Evolutionary conservation across 2,329 filamentous ascomycete genomes (phyloP), one percentile per base, ranked within the genome.

Genomic region (Aaosphaeria arxii): DNA sequence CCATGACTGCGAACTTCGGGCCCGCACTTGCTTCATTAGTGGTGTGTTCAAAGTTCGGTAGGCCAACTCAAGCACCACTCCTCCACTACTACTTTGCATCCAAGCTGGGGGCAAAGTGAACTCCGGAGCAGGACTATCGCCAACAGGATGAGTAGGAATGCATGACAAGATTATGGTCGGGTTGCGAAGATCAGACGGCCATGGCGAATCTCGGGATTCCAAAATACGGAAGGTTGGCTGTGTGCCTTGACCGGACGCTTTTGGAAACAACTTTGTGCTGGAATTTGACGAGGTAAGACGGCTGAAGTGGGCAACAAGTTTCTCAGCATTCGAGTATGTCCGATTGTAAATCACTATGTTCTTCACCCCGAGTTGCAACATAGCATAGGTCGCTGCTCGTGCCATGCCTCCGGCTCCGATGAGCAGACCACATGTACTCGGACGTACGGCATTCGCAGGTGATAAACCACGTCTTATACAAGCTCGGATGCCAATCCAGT

Each of bases 131-230:
- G 84, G 82, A 4, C 75, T 76, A 45, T 83, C 79, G 7, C 82
- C 81, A 11, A 87, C 80, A 3, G 80, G 78, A 53, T 89, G 83
- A 0, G 86, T 86, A 0, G 88, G 87, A 11, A 92, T 88, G 56
- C 87, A 89, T 0, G 86, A 89, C 0, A 89, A 79, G 29, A 91
- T 83, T 58, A 91, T 85, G 1, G 87, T 90, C 0, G 88, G 88
- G 7, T 79, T 76, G 7, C 78, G 79, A 54, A 81, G 83, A 2
- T 76, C 75, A 7, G 76, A 64, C 0, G 87, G 88, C 88, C 87
- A 91, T 1, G 78, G 64, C 29, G 85, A 81, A 3, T 80, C 72
- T 17, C 78, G 74, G 0, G 79, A 81, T 24, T 74, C 71, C 5
- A 91, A 61, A 7, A 91, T 81, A 33, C 78, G 74, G 48, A 86